Evolutionary conservation across 331 rosid species (phyloP).

Genomic region (Phaseolus coccineus): DNA sequence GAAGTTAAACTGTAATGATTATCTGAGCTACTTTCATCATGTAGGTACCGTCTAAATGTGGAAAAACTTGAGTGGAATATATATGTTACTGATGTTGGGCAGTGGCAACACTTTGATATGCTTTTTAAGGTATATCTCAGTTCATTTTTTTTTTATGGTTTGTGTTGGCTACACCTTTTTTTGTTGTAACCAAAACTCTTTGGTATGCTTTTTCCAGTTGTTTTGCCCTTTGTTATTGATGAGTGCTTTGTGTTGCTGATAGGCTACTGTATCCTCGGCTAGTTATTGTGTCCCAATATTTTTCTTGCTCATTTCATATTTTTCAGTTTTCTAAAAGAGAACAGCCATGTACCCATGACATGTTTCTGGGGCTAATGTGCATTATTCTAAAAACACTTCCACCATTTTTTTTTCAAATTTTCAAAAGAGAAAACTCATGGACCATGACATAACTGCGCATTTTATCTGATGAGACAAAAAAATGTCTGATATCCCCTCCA

Average conservation of each 20-base stretch:
- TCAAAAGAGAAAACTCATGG: neutral
- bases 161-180: neutral
- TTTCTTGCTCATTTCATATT: neutral
- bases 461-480: neutral
- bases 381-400: too few species aligned
- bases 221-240: conserved; percentile 4
- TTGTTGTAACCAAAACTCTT: conserved; percentile 10
- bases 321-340: neutral
- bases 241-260: neutral
- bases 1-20: conserved; percentile 1
- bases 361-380: conserved; percentile 1
- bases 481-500: conserved; percentile 10
- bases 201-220: neutral
- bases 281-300: neutral
- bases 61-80: conserved; percentile 95
- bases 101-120: conserved; percentile 95
- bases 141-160: conserved; percentile 26
- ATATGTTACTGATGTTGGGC: conserved; percentile 93
- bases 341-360: neutral
- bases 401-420: neutral
- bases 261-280: neutral
- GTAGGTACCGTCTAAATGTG: conserved; percentile 83
- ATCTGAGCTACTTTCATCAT: conserved; percentile 43
- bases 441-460: neutral
- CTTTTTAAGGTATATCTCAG: conserved; percentile 74